A percentile compares a stretch with the other conserved stretches of the same genome.
Evolutionary conservation across 345 rosid species (phyloP).

Genomic region (Citrus glauca): DNA sequence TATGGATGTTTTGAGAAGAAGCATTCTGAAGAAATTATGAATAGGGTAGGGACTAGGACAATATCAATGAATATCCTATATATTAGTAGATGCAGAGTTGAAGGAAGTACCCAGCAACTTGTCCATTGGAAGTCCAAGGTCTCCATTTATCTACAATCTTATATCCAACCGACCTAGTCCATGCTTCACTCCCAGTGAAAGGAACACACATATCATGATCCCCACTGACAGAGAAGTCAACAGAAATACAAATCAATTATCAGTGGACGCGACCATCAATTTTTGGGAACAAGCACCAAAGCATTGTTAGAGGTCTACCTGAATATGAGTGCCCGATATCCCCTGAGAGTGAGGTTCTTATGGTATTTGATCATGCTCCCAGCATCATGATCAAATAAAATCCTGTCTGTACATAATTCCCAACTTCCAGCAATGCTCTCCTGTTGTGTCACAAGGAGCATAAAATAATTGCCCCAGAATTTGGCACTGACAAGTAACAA

Average conservation of each 20-base stretch:
- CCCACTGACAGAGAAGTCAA: conserved; percentile 40
- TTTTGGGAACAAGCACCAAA: background rate
- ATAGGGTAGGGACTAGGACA: background rate
- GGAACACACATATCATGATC: conserved; percentile 98
- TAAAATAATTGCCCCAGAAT: conserved; percentile 6
- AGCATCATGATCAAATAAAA: conserved; percentile 36
- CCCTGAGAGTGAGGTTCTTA: conserved; percentile 69
- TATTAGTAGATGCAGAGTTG: background rate
- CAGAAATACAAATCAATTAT: background rate
- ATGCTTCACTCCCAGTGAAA: conserved; percentile 83
- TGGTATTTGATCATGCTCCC: conserved; percentile 88
- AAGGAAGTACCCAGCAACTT: conserved; percentile 68
- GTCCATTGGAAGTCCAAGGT: conserved; percentile 62
- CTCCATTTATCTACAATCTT: conserved; percentile 77
- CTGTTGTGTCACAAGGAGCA: conserved; percentile 22
- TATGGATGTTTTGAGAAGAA: background rate
- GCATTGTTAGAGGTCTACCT: conserved; percentile 40
- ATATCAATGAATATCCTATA: background rate
- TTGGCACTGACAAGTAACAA: background rate
- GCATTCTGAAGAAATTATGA: background rate
- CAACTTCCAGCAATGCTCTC: conserved; percentile 43
- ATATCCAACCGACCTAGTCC: conserved; percentile 84
- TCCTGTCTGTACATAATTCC: conserved; percentile 44
- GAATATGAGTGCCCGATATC: conserved; percentile 75
- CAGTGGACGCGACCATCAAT: background rate